Evolutionary conservation across 2,329 filamentous ascomycete species (phyloP), one percentile per base, ranked within the genome.

Genomic region (Penicillium thymicola): DNA sequence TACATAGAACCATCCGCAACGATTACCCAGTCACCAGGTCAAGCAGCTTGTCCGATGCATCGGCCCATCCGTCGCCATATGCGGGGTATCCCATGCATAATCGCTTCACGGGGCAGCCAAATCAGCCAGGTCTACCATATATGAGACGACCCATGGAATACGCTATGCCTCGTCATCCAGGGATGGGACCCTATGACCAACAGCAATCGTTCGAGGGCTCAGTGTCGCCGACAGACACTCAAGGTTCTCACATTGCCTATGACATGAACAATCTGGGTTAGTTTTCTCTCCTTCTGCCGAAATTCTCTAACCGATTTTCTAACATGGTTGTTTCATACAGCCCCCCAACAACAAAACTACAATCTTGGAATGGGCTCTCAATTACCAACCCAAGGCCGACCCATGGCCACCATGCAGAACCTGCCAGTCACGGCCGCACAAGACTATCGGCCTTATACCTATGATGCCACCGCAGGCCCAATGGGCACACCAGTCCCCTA

Each of bases 11-110:
- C 41, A 64, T 64, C 36, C 67, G 68, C 25, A 65, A 58, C 44
- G 59, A 68, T 25, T 71, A 67, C 46, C 63, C 66, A 6, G 68
- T 69, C 37, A 63, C 69, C 21, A 62, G 72, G 44, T 74, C 72
- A 7, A 74, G 70, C 61, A 75, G 72, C 34, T 61, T 74, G 38
- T 75, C 72, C 0, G 72, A 73, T 51, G 58, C 68, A 8, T 68
- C 66, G 16, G 55, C 62, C 44, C 61, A 37, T 59, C 71, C 8
- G 67, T 66, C 54, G 62, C 66, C 46, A 51, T 66, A 16, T 62
- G 67, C 23, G 13, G 52, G 52, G 55, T 72, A 54, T 44, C 70
- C 69, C 46, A 60, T 69, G n/a, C 67, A 64, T 5, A 65, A 63
- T 27, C 65, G 67, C 23, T 72, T 65, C 23, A 59, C 67, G 4